Percentiles rank a stretch among this genome's conserved stretches.
Conservation (phyloP, 768 basidiomycete species). For the Calocera cornea region DNA sequence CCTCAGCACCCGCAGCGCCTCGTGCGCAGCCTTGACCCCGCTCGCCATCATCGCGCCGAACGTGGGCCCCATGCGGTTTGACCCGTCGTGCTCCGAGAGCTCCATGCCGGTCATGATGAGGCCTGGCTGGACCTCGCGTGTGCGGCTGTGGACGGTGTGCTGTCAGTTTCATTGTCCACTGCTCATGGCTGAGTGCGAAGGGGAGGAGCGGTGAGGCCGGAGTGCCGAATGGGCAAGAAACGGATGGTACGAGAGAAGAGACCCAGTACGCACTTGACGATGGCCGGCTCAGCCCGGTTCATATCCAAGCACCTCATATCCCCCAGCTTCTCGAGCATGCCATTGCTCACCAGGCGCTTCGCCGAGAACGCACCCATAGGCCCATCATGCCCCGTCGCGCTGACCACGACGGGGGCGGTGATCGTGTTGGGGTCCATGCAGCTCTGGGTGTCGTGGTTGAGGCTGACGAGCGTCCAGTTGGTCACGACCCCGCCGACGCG, state of each 20-base stretch:
- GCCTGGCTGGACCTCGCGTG: slow-evolving; percentile 62
- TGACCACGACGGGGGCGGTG: slow-evolving; percentile 61
- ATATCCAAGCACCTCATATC: slow-evolving; percentile 73
- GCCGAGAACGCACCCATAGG: slow-evolving; percentile 73
- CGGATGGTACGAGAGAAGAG: not conserved
- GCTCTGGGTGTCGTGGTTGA: slow-evolving; percentile 61
- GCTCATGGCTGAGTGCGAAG: too few relatives aligned
- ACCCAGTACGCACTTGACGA: slow-evolving; percentile 38
- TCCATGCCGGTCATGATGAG: slow-evolving; percentile 74
- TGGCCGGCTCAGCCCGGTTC: slow-evolving; percentile 70
- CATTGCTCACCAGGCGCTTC: slow-evolving; percentile 61
- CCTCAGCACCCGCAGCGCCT: slow-evolving; percentile 43
- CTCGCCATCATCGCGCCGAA: slow-evolving; percentile 72
- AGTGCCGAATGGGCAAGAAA: not conserved
- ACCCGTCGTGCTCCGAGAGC: slow-evolving; percentile 66
- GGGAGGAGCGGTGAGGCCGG: too few relatives aligned
- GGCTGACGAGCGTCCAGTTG: slow-evolving; percentile 39
- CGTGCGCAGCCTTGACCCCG: slow-evolving; percentile 57
- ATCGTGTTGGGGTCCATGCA: slow-evolving; percentile 68
- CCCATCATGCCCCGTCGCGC: slow-evolving; percentile 64
- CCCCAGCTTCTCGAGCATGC: slow-evolving; percentile 57
- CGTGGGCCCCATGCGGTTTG: slow-evolving; percentile 62
- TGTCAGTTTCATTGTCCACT: slow-evolving; percentile 12
- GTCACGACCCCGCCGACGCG: slow-evolving; percentile 42
- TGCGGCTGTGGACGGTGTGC: slow-evolving; percentile 26